Evolutionary conservation across 345 rosid genomes (phyloP).

Genomic region (Heritiera littoralis): DNA sequence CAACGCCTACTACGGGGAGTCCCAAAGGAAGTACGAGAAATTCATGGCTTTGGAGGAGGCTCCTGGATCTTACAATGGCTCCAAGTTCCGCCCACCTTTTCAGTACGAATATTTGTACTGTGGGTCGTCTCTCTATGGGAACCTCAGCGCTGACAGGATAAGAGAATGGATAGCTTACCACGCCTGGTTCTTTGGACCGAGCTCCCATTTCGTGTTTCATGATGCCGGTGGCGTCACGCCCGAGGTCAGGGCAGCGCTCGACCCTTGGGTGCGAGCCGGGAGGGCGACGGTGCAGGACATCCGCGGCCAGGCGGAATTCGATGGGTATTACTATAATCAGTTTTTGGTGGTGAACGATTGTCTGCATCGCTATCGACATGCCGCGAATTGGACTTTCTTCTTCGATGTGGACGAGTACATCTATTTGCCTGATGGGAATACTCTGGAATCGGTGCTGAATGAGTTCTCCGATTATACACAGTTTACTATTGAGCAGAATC

Average conservation of each 20-base stretch:
- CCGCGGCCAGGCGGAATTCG: slow-evolving; percentile 56
- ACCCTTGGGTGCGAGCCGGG: slow-evolving; percentile 79
- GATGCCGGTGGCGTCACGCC: slow-evolving; percentile 79
- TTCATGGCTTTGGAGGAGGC: slow-evolving; percentile 61
- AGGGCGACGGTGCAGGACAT: slow-evolving; percentile 80
- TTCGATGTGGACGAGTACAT: slow-evolving; percentile 92
- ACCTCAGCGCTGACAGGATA: slow-evolving; percentile 62
- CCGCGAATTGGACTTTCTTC: slow-evolving; percentile 74
- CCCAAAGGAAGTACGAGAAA: slow-evolving; percentile 53
- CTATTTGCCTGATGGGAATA: slow-evolving; percentile 53
- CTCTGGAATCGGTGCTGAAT: slow-evolving; percentile 56
- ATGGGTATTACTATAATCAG: slow-evolving; percentile 87
- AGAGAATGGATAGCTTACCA: slow-evolving; percentile 96
- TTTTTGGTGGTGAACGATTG: slow-evolving; percentile 87
- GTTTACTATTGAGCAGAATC: slow-evolving; percentile 93
- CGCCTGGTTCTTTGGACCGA: slow-evolving; percentile 83
- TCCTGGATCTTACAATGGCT: slow-evolving; percentile 53
- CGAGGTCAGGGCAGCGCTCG: slow-evolving; percentile 60
- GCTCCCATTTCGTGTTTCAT: slow-evolving; percentile 81
- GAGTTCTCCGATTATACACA: slow-evolving; percentile 65
- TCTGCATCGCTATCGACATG: slow-evolving; percentile 57
- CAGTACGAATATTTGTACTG: slow-evolving; percentile 79
- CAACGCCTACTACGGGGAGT: slow-evolving; percentile 61
- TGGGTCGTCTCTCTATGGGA: slow-evolving; percentile 80
- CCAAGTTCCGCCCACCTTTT: slow-evolving; percentile 54